Percentiles rank a stretch among this genome's conserved stretches.
phyloP scores from a whole-genome alignment of 352 stramenopile genomes.

The Phytophthora boehmeriae region DNA sequence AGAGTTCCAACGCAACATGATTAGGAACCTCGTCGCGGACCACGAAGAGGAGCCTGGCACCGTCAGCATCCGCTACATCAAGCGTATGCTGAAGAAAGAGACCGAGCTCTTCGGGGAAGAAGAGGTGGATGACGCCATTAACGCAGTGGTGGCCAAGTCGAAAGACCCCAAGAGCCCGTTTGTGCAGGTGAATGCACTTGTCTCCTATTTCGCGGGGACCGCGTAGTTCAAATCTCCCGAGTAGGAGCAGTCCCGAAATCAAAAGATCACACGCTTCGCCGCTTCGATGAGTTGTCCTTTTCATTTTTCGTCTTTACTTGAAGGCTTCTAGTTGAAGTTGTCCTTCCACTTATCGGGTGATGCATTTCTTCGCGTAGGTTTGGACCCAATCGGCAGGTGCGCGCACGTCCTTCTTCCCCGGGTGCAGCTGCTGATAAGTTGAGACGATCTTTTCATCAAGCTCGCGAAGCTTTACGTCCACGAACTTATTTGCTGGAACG shows the following conservation, averaged over 20 bases:
- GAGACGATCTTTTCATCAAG: constrained; percentile 51
- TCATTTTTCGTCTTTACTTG: not conserved
- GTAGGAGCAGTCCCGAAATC: constrained; percentile 10
- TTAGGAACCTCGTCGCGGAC: constrained; percentile 52
- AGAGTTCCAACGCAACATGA: constrained; percentile 66
- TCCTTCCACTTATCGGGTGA: not conserved
- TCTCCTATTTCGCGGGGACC: constrained; percentile 40
- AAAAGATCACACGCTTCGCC: constrained; percentile 10
- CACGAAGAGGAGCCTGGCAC: constrained; percentile 63
- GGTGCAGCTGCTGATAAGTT: constrained; percentile 61
- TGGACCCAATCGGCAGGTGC: constrained; percentile 32
- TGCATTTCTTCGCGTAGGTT: constrained; percentile 32
- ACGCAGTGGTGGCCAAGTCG: constrained; percentile 35
- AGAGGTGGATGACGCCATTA: constrained; percentile 60
- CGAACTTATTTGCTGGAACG: constrained; percentile 31
- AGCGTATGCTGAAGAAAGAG: constrained; percentile 58
- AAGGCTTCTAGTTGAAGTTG: not conserved
- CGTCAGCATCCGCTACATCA: constrained; percentile 62
- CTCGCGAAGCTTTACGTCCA: constrained; percentile 42
- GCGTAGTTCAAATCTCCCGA: constrained; percentile 10
- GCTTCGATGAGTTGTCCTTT: not conserved
- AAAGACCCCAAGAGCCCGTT: constrained; percentile 39
- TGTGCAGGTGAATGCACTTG: constrained; percentile 44
- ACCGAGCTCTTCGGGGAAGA: constrained; percentile 53
- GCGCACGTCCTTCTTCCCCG: constrained; percentile 50